Evolutionary conservation across 768 basidiomycete genomes (phyloP), one percentile per base, ranked within the genome.

Genomic region (Dioszegia aurantiaca): DNA sequence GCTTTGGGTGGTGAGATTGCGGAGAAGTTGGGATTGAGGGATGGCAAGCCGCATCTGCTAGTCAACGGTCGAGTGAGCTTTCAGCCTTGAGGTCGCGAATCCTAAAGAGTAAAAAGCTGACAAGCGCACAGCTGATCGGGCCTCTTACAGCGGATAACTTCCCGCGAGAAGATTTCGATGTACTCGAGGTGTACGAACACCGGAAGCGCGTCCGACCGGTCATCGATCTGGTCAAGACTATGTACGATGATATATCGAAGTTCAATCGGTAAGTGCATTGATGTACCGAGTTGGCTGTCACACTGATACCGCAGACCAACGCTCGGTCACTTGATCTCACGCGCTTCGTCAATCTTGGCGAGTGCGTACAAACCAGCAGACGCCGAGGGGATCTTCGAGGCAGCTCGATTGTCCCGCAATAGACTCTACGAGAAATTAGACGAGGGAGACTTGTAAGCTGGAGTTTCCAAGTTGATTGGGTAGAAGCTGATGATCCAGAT

Each of bases 11-110:
- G 47, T 40, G 56, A 42, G 11, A 58, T 89, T 14, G 80, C 80
- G 2, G 79, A 83, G 26, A 82, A 82, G 51, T 65, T 90, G 2
- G 81, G 81, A n/a, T 67, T 92, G 26, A 64, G 72, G 14, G 82
- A 85, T 1, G 87, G 86, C 0, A 77, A 86, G 57, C 79, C 80
- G 21, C 88, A 82, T 0, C 58, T 97, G 36, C 60, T 93, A 33
- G 78, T 89, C 51, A 95, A 95, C 65, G 94, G 93, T 24, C 81
- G 93, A 30, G 90, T 93, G 70, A 72, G 87, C 78, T 36, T 11
- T 46, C 11, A 1, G 4, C 43, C 26, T 24, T 27, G 0, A n/a
- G n/a, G n/a, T n/a, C n/a, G n/a, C n/a, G n/a, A n/a, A n/a, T n/a
- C n/a, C n/a, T n/a, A n/a, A n/a, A n/a, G n/a, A n/a, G n/a, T n/a